phyloP scores from a whole-genome alignment of 2,329 filamentous ascomycete species.

The Bipolaris oryzae region DNA sequence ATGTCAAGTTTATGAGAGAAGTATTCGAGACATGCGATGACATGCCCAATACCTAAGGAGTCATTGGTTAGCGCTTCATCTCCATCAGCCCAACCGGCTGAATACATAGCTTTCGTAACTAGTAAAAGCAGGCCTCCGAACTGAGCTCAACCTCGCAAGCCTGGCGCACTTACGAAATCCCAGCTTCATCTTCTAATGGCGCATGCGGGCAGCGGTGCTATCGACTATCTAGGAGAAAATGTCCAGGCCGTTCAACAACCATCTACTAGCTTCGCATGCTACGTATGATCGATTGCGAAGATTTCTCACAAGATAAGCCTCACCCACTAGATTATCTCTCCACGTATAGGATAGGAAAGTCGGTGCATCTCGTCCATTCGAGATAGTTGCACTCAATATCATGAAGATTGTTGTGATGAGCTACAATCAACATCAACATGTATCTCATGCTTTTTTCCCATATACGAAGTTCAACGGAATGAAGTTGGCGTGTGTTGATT shows the following conservation, averaged over 20 bases:
- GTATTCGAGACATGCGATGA: no score
- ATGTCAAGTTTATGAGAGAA: no score
- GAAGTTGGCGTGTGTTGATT: no score
- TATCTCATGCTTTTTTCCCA: neutral
- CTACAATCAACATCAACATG: conserved; percentile 1
- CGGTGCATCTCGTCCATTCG: neutral
- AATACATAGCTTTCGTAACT: neutral
- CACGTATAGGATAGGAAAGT: neutral
- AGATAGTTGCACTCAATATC: neutral
- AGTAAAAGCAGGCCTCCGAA: conserved; percentile 1
- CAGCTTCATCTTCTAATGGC: conserved; percentile 1
- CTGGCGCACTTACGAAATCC: neutral
- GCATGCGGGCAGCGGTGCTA: conserved; percentile 3
- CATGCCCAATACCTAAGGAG: no score
- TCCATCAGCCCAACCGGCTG: neutral
- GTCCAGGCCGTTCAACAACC: neutral
- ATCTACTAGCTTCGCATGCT: neutral
- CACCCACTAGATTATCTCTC: conserved; percentile 1
- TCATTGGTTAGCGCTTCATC: neutral
- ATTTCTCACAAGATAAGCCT: neutral
- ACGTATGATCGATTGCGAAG: neutral
- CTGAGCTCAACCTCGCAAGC: neutral
- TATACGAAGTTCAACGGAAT: conserved; percentile 2
- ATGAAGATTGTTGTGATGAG: neutral
- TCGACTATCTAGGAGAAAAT: neutral